Evolutionary conservation across 805 yeast genomes (phyloP), one percentile per base, ranked within the genome.

Genomic region (Candida verbasci): DNA sequence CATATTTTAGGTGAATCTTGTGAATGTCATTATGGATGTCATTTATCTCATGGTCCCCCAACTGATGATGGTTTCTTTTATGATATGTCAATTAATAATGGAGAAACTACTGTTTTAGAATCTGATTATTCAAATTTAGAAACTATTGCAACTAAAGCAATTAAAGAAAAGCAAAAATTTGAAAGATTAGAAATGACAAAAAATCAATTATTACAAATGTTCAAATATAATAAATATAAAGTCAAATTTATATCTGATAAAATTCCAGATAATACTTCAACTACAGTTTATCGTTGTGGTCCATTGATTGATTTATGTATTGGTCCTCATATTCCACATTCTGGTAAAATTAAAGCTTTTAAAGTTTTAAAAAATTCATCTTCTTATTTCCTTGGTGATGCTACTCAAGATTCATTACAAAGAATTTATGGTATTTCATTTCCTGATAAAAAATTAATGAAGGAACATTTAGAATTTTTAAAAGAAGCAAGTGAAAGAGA

Each of bases 271-370:
- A 95, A 94, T 27, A 87, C 96, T 31, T 78, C 95, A 24, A 80
- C 97, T 49, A 93, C 98, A 29, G 97, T 93, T 36, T 93, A 93
- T 72, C 80, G 97, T 69, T 91, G 97, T 70, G 98, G 98, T 54
- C 86, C 95, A 24, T 77, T 93, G 62, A 93, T 93, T 54, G 98
- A 93, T 66, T 76, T 93, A 62, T 93, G 98, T 77, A 76, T 86
- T 43, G 98, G 98, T 53, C 98, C 98, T 33, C 98, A 93, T 60
- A 82, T 93, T 45, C 96, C 97, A 44, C 94, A 91, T 68, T 89
- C 98, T 30, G 97, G 97, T 47, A 82, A 86, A 61, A 86, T 93
- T 55, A 93, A 93, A 76, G 85, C 95, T 37, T 78, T 89, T 70
- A 91, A 91, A 67, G 78, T 93, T 34, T 75, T 93, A 66, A 93